These are phyloP conservation scores for Melampsora occidentalis DNA, from an alignment of 1,284 basidiomycete species.

Conservation along the genomic window DNA sequence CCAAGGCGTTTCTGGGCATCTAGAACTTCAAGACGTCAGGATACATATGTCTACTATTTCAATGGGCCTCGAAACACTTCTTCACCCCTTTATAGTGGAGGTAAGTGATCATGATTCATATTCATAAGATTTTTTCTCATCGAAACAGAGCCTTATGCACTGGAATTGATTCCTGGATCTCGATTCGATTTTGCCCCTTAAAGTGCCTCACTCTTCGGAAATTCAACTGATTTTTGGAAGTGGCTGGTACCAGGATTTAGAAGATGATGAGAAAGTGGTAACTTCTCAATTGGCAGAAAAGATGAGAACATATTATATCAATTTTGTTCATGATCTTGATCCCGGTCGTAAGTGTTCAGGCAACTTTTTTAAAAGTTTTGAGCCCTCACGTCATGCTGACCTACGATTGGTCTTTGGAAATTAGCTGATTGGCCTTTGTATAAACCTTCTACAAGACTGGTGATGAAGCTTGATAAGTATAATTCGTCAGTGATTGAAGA, in stretches of 20 bases:
- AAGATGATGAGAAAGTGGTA: slow-evolving; percentile 4
- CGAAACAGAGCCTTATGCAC: background rate
- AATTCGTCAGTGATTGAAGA: slow-evolving; percentile 26
- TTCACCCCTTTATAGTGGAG: slow-evolving; percentile 12
- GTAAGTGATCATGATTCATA: slow-evolving; percentile 4
- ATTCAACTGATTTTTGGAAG: slow-evolving; percentile 28
- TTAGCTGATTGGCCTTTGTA: slow-evolving; percentile 39
- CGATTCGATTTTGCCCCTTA: background rate
- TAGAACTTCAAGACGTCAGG: background rate
- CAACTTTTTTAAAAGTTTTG: background rate
- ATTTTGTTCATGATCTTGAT: slow-evolving; percentile 37
- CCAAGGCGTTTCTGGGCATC: slow-evolving; percentile 32
- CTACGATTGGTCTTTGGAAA: background rate
- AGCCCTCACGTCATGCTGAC: background rate
- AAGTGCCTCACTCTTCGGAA: slow-evolving; percentile 39
- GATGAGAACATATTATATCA: slow-evolving; percentile 32
- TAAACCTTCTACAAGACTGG: background rate
- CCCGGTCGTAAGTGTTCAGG: slow-evolving; percentile 26
- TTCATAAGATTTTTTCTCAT: no score
- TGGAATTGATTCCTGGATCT: background rate
- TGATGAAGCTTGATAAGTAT: slow-evolving; percentile 37
- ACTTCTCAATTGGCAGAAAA: slow-evolving; percentile 13
- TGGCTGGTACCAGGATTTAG: background rate
- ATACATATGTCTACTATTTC: slow-evolving; percentile 40
- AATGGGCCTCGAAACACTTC: slow-evolving; percentile 26